A percentile compares a stretch with the other conserved stretches of the same genome.
Evolutionary conservation across 1,284 basidiomycete species (phyloP).

Genomic region (Leucoagaricus sp.): DNA sequence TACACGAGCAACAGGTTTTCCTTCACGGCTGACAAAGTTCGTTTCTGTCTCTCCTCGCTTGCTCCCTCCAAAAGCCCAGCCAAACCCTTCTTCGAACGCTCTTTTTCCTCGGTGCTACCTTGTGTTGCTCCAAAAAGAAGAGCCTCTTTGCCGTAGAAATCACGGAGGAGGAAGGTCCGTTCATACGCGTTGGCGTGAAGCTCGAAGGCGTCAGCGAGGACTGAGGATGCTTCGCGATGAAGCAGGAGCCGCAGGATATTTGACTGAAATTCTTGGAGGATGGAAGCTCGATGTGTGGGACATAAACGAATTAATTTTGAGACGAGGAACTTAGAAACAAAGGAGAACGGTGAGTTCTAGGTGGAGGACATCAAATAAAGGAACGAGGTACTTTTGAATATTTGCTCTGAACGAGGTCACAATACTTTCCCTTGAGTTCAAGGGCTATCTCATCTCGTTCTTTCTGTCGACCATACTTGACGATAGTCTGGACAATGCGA

Average conservation of each 20-base stretch:
- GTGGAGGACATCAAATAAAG: too few relatives aligned
- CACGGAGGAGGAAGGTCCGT: conserved; percentile 73
- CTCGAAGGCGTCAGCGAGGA: conserved; percentile 86
- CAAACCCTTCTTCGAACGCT: conserved; percentile 62
- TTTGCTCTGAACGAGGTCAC: conserved; percentile 78
- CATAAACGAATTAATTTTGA: conserved; percentile 82
- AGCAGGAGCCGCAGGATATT: conserved; percentile 74
- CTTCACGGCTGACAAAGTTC: conserved; percentile 69
- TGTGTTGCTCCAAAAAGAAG: conserved; percentile 63
- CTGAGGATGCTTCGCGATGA: conserved; percentile 80
- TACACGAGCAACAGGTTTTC: conserved; percentile 79
- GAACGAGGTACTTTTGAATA: conserved; percentile 84
- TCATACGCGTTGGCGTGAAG: conserved; percentile 84
- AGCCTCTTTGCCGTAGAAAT: conserved; percentile 89
- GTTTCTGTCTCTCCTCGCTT: conserved; percentile 61
- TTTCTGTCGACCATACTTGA: conserved; percentile 80
- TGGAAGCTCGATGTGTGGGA: conserved; percentile 68
- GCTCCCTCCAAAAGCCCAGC: conserved; percentile 65
- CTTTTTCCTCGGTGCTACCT: conserved; percentile 63
- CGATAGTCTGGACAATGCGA: conserved; percentile 83
- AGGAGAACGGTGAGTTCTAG: neutral
- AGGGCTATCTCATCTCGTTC: conserved; percentile 78
- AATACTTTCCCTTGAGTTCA: conserved; percentile 81
- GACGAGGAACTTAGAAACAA: conserved; percentile 70
- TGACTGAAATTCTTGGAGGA: conserved; percentile 77